Conservation (phyloP, 2,329 filamentous ascomycete species). For the Pleurostoma richardsiae region DNA sequence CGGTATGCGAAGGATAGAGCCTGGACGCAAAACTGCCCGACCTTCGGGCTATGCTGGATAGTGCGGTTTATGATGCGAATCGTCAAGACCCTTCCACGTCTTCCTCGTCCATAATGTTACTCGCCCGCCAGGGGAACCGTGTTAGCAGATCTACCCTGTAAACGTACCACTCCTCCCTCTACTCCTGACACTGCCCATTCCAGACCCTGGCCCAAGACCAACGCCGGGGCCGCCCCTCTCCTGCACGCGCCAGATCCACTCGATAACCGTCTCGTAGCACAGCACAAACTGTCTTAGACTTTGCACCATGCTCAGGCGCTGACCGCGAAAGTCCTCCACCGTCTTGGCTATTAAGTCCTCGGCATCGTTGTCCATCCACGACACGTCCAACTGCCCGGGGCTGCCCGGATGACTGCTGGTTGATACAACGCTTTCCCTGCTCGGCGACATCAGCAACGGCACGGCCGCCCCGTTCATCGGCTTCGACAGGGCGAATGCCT, state of each 20-base stretch:
- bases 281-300: constrained; percentile 89
- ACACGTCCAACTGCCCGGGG: constrained; percentile 33
- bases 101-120: too few relatives aligned
- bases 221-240: constrained; percentile 20
- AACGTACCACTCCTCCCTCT: constrained; percentile 13
- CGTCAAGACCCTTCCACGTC: too few relatives aligned
- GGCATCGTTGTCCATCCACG: constrained; percentile 65
- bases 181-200: constrained; percentile 9
- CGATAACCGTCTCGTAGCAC: constrained; percentile 90
- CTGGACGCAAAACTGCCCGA: too few relatives aligned
- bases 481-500: not conserved
- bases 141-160: too few relatives aligned
- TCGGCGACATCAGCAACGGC: constrained; percentile 20
- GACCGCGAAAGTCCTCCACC: constrained; percentile 83
- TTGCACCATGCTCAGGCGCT: constrained; percentile 95
- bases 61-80: too few relatives aligned
- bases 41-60: too few relatives aligned
- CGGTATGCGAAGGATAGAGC: too few relatives aligned
- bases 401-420: constrained; percentile 9
- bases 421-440: constrained; percentile 15
- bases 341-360: constrained; percentile 80
- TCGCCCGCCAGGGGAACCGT: too few relatives aligned
- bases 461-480: constrained; percentile 9
- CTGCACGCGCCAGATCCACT: constrained; percentile 65
- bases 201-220: constrained; percentile 5